Evolutionary conservation across 2,329 filamentous ascomycete genomes (phyloP).

Genomic region (Colletotrichum noveboracense): DNA sequence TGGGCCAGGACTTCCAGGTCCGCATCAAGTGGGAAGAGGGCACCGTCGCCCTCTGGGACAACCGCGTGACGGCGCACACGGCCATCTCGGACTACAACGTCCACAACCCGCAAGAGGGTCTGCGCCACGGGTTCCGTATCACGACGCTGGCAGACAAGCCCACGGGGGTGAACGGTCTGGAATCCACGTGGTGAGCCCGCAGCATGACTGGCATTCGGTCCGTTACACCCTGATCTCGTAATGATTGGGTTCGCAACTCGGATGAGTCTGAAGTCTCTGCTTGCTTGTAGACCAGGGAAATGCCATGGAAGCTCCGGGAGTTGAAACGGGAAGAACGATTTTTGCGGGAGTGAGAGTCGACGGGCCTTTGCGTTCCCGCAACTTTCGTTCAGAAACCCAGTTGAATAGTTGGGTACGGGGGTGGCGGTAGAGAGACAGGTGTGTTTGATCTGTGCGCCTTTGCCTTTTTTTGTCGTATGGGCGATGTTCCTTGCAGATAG

Average conservation of each 20-base stretch:
- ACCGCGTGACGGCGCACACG: conserved; percentile 56
- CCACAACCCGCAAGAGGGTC: conserved; percentile 40
- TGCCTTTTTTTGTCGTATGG: neutral
- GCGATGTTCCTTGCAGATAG: neutral
- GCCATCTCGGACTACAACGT: conserved; percentile 50
- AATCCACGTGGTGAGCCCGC: conserved; percentile 36
- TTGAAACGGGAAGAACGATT: conserved; percentile 9
- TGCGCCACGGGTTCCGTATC: conserved; percentile 45
- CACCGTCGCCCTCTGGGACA: conserved; percentile 74
- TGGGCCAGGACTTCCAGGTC: conserved; percentile 70
- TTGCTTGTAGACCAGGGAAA: neutral
- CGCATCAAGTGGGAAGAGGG: conserved; percentile 69
- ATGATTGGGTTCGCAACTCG: neutral
- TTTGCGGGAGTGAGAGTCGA: neutral
- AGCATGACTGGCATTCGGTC: neutral
- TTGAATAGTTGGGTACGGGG: neutral
- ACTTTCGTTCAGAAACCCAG: neutral
- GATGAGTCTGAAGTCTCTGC: neutral
- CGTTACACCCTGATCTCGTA: neutral
- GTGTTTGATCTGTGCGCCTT: neutral
- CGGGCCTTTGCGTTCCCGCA: neutral
- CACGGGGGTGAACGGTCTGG: conserved; percentile 39
- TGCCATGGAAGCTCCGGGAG: neutral
- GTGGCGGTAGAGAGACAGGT: neutral
- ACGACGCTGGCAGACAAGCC: conserved; percentile 44